phyloP scores from a whole-genome alignment of 139 green algal genomes.

The Chlorella sp. region DNA sequence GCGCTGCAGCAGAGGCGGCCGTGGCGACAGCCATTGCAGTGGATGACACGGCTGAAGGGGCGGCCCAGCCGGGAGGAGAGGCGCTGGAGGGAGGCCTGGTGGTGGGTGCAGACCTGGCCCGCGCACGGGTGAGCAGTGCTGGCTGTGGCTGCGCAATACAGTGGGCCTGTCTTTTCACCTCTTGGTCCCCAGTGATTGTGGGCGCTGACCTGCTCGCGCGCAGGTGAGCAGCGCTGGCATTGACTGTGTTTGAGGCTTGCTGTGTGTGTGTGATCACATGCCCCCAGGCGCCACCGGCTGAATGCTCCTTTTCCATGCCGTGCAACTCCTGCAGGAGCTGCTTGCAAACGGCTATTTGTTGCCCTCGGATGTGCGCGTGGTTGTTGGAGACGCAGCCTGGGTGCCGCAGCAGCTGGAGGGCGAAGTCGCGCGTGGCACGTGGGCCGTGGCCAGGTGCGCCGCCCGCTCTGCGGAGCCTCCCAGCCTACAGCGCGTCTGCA shows the following conservation, averaged over 20 bases:
- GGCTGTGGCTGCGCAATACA: not conserved
- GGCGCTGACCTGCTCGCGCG: too few species aligned
- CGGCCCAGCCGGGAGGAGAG: not conserved
- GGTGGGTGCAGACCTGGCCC: conserved; percentile 8
- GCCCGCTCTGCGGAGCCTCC: not conserved
- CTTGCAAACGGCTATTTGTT: not conserved
- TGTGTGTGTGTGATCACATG: too few species aligned
- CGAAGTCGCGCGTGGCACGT: conserved; percentile 21
- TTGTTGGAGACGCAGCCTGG: conserved; percentile 11
- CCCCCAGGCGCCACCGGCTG: too few species aligned
- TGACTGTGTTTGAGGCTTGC: too few species aligned
- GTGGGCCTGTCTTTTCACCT: too few species aligned
- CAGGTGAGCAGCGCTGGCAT: too few species aligned
- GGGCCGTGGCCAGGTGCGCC: conserved; percentile 18
- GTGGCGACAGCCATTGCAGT: not conserved
- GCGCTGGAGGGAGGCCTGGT: not conserved
- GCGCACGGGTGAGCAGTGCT: not conserved
- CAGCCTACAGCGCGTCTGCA: too few species aligned
- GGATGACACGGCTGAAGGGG: not conserved
- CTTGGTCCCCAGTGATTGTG: too few species aligned
- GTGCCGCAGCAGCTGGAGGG: conserved; percentile 21
- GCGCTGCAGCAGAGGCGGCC: not conserved
- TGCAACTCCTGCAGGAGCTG: conserved; percentile 4
- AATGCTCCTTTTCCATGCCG: too few species aligned
- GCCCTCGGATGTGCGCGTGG: conserved; percentile 1